A percentile compares a stretch with the other conserved stretches of the same genome.
These are phyloP conservation scores for Lycium ferocissimum DNA, from an alignment of 257 asterid species.

Conservation along the genomic window DNA sequence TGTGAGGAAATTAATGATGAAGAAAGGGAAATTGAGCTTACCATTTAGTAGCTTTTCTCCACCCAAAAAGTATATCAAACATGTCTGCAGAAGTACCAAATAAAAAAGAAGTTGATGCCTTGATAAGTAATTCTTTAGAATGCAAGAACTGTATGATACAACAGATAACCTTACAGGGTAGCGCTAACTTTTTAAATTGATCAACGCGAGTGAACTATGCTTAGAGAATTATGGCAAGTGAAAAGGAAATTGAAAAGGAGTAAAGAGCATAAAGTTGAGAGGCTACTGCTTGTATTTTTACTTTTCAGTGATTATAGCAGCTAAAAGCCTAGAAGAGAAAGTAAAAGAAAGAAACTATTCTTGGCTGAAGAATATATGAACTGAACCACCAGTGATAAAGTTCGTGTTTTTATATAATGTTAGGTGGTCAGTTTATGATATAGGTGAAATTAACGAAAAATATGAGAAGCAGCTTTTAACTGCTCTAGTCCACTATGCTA, in stretches of 20 bases:
- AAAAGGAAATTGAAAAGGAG: not conserved
- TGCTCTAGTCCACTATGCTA: not conserved
- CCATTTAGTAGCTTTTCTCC: constrained; percentile 96
- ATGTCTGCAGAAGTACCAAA: constrained; percentile 31
- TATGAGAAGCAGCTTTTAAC: not conserved
- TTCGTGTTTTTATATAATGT: not conserved
- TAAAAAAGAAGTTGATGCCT: too few species aligned
- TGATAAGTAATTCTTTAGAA: not conserved
- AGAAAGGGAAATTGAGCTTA: not conserved
- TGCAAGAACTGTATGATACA: not conserved
- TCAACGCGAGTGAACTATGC: not conserved
- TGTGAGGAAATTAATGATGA: not conserved
- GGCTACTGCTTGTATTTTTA: not conserved
- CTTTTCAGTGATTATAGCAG: not conserved
- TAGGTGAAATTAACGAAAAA: not conserved
- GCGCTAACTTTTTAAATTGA: not conserved
- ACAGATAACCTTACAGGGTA: not conserved
- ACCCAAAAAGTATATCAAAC: constrained; percentile 71
- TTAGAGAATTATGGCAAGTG: not conserved
- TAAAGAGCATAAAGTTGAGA: not conserved
- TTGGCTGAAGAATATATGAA: constrained; percentile 11
- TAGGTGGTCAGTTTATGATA: constrained; percentile 41
- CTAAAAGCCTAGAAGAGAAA: not conserved
- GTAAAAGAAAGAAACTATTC: not conserved
- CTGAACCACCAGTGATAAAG: constrained; percentile 29